These are phyloP conservation scores for Daedalea quercina DNA, from an alignment of 768 basidiomycete genomes.

Conservation along the genomic window DNA sequence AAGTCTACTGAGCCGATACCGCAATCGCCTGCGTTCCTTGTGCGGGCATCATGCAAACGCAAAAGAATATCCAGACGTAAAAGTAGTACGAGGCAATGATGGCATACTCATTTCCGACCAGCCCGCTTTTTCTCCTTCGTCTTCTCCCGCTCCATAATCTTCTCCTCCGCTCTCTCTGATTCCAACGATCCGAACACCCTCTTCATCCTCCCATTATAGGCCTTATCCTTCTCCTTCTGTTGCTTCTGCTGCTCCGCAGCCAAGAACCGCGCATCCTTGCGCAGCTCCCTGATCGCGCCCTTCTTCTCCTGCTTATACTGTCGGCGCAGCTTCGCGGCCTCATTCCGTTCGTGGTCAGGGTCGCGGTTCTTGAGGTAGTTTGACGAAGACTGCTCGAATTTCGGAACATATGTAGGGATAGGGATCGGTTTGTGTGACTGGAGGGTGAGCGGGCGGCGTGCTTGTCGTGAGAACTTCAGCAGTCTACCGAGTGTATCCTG, in stretches of 20 bases:
- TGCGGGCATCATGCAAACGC: too few species aligned
- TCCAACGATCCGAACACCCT: slow-evolving; percentile 72
- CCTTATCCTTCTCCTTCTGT: slow-evolving; percentile 76
- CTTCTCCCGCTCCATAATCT: slow-evolving; percentile 84
- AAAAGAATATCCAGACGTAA: too few species aligned
- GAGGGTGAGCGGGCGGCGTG: slow-evolving; percentile 71
- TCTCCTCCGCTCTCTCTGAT: slow-evolving; percentile 91
- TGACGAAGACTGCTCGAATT: slow-evolving; percentile 76
- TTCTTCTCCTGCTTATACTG: slow-evolving; percentile 95
- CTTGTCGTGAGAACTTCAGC: slow-evolving; percentile 65
- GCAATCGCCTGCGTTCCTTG: too few species aligned
- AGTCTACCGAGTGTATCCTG: slow-evolving; percentile 50
- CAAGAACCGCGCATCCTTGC: slow-evolving; percentile 93
- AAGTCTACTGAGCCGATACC: too few species aligned
- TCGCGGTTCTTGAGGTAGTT: slow-evolving; percentile 77
- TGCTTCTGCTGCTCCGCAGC: slow-evolving; percentile 81
- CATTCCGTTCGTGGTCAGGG: slow-evolving; percentile 89
- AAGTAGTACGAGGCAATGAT: too few species aligned
- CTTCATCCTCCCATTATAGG: slow-evolving; percentile 80
- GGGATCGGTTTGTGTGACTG: slow-evolving; percentile 97
- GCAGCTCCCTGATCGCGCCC: slow-evolving; percentile 92
- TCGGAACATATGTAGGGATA: slow-evolving; percentile 88
- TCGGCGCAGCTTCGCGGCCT: slow-evolving; percentile 74
- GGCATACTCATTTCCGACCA: slow-evolving; percentile 68
- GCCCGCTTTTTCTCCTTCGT: slow-evolving; percentile 67